A percentile compares a stretch with the other conserved stretches of the same genome.
Conservation (phyloP, 441 rosid species). For the Hura crepitans region DNA sequence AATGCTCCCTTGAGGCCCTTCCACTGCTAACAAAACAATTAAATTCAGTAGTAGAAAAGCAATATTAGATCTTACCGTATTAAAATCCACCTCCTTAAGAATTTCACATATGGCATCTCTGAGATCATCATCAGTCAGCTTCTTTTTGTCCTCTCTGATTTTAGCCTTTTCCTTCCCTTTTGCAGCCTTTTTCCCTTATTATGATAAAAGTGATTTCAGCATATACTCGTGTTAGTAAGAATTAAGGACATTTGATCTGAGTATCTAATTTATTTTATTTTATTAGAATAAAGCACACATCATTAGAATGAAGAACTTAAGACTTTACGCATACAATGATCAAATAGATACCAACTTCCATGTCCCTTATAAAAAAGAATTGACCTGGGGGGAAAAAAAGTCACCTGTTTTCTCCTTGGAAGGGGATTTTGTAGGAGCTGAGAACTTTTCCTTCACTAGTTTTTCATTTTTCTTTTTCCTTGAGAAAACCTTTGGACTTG, state of each 20-base stretch:
- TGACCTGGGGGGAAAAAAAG: not conserved
- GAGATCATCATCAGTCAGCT: constrained; percentile 54
- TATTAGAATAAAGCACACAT: not conserved
- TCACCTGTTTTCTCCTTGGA: constrained; percentile 64
- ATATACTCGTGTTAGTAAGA: not conserved
- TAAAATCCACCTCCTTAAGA: constrained; percentile 83
- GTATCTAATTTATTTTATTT: not conserved
- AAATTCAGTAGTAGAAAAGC: not conserved
- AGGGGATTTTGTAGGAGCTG: constrained; percentile 47
- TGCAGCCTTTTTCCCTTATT: constrained; percentile 47
- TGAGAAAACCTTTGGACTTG: constrained; percentile 57
- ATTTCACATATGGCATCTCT: constrained; percentile 72
- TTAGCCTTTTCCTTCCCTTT: constrained; percentile 58
- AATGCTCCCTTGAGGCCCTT: not conserved
- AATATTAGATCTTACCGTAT: constrained; percentile 56
- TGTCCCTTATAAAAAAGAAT: not conserved
- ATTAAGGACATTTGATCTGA: not conserved
- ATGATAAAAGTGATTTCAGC: not conserved
- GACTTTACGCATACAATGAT: not conserved
- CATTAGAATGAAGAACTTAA: not conserved
- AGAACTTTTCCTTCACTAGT: constrained; percentile 46
- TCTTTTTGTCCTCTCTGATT: constrained; percentile 32
- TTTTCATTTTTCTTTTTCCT: constrained; percentile 58
- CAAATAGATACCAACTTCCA: not conserved
- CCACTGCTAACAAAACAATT: not conserved